Evolutionary conservation across 2,329 filamentous ascomycete genomes (phyloP).

Genomic region (Acrocalymma vagum): DNA sequence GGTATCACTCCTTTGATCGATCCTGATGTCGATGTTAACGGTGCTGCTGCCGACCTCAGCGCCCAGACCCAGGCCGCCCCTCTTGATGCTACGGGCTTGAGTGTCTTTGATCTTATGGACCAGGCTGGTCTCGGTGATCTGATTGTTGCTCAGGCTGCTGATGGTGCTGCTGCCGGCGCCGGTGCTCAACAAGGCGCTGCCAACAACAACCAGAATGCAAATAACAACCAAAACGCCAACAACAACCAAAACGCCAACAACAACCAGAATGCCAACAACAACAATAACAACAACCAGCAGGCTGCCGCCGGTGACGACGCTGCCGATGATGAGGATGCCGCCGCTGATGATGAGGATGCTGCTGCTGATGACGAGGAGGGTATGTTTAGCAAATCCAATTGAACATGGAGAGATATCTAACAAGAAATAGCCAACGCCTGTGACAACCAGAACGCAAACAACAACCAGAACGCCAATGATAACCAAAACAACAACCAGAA

Average conservation of each 20-base stretch:
- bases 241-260: slow-evolving; percentile 10
- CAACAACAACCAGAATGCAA: slow-evolving; percentile 13
- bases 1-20: slow-evolving; percentile 75
- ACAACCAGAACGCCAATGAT: slow-evolving; percentile 17
- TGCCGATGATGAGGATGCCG: slow-evolving; percentile 24
- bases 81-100: slow-evolving; percentile 68
- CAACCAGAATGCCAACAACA: slow-evolving; percentile 5
- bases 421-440: slow-evolving; percentile 8
- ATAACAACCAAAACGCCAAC: slow-evolving; percentile 9
- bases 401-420: slow-evolving; percentile 6
- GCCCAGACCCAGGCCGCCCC: slow-evolving; percentile 60
- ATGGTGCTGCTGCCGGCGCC: slow-evolving; percentile 44
- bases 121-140: slow-evolving; percentile 72
- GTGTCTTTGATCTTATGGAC: slow-evolving; percentile 70
- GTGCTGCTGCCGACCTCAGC: slow-evolving; percentile 68
- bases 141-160: slow-evolving; percentile 52
- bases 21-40: slow-evolving; percentile 66
- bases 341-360: slow-evolving; percentile 16
- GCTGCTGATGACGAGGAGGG: slow-evolving; percentile 15
- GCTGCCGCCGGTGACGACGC: slow-evolving; percentile 2
- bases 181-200: slow-evolving; percentile 17
- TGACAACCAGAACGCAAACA: slow-evolving; percentile 13
- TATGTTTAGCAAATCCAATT: slow-evolving; percentile 13
- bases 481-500: slow-evolving; percentile 25
- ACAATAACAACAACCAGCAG: slow-evolving; percentile 3